Evolutionary conservation across 2,329 filamentous ascomycete species (phyloP).

Genomic region (Microcera coccophila): DNA sequence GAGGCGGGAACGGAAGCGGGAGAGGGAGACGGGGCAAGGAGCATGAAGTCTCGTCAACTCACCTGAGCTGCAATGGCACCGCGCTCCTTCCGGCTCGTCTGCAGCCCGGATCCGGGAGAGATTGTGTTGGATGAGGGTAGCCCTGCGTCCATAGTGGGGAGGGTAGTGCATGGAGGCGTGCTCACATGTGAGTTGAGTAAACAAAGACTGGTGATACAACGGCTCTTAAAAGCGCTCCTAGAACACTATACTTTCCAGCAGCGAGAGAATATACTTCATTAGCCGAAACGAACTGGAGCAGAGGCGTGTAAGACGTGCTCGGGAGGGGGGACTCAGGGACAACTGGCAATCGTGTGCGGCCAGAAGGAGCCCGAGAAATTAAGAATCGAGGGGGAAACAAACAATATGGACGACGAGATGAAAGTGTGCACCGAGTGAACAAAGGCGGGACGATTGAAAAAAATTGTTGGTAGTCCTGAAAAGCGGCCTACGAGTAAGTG

Average conservation of each 20-base stretch:
- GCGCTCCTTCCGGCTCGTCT: conserved; percentile 35
- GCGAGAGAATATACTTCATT: conserved; percentile 21
- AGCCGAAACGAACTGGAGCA: conserved; percentile 8
- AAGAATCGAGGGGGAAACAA: conserved; percentile 12
- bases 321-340: conserved; percentile 4
- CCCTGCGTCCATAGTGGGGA: conserved; percentile 25
- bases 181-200: conserved; percentile 18
- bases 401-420: conserved; percentile 15
- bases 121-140: conserved; percentile 28
- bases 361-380: conserved; percentile 12
- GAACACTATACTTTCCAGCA: conserved; percentile 12
- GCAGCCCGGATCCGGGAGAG: conserved; percentile 32
- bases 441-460: conserved; percentile 17
- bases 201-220: conserved; percentile 7
- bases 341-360: conserved; percentile 12
- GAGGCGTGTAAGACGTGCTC: conserved; percentile 8
- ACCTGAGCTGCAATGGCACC: conserved; percentile 40
- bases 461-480: conserved; percentile 13
- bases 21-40: background rate
- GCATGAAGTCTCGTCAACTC: conserved; percentile 11
- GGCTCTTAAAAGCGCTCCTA: conserved; percentile 26
- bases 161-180: conserved; percentile 11
- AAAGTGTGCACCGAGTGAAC: conserved; percentile 10
- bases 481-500: conserved; percentile 9
- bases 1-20: conserved; percentile 1